phyloP scores from a whole-genome alignment of 2,329 filamentous ascomycete genomes.

The Aschersonia sp. region DNA sequence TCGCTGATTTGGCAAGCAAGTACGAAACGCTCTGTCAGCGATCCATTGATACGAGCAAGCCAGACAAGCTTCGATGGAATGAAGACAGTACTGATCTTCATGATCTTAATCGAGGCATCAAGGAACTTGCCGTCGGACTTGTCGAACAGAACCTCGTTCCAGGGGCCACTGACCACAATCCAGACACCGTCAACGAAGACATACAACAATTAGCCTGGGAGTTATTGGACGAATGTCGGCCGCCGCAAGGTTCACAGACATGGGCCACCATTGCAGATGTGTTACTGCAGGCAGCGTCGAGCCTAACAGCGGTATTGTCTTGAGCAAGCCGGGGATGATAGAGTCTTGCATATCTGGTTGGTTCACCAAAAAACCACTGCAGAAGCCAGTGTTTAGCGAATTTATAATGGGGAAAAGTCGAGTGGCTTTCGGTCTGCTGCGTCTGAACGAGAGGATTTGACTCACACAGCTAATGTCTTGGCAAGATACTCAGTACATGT shows the following conservation, averaged over 20 bases:
- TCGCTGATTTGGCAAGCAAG: slow-evolving; percentile 7
- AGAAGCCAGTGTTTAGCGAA: too few species aligned
- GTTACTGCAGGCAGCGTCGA: slow-evolving; percentile 12
- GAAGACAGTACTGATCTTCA: slow-evolving; percentile 16
- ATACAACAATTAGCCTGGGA: slow-evolving; percentile 19
- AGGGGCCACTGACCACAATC: slow-evolving; percentile 1
- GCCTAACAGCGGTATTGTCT: slow-evolving; percentile 10
- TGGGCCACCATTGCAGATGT: slow-evolving; percentile 18
- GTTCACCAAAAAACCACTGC: too few species aligned
- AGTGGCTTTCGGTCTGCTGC: too few species aligned
- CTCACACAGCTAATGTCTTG: too few species aligned
- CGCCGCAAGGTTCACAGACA: slow-evolving; percentile 9
- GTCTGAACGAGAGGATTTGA: too few species aligned
- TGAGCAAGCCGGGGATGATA: background rate
- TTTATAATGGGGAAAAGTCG: too few species aligned
- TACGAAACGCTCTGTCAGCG: slow-evolving; percentile 11
- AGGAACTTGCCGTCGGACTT: slow-evolving; percentile 7
- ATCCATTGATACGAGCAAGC: slow-evolving; percentile 9
- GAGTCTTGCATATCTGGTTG: too few species aligned
- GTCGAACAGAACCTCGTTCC: slow-evolving; percentile 15
- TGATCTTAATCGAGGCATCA: slow-evolving; percentile 13
- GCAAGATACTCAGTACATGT: too few species aligned
- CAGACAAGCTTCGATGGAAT: slow-evolving; percentile 16
- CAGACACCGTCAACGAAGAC: slow-evolving; percentile 7
- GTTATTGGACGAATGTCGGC: slow-evolving; percentile 13